A percentile compares a stretch with the other conserved stretches of the same genome.
Conservation (phyloP, 768 basidiomycete genomes). For the Pleurotus salmoneostramineus region DNA sequence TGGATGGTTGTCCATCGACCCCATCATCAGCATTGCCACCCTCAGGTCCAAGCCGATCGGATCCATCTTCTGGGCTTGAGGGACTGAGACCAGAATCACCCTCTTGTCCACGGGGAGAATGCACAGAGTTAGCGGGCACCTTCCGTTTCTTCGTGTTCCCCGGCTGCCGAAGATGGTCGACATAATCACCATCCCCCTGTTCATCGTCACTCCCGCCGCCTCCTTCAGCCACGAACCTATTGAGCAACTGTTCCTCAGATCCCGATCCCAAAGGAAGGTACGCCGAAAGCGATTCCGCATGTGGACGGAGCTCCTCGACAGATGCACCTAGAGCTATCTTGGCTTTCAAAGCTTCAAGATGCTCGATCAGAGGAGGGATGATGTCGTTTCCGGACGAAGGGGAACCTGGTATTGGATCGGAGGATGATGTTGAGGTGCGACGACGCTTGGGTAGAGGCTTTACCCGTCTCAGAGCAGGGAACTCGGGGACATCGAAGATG, state of each 20-base stretch:
- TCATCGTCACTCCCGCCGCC: constrained; percentile 33
- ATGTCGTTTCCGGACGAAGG: background rate
- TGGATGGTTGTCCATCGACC: constrained; percentile 13
- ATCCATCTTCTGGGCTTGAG: constrained; percentile 21
- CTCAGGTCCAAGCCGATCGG: constrained; percentile 14
- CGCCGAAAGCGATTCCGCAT: constrained; percentile 53
- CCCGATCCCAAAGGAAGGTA: constrained; percentile 21
- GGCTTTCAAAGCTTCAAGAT: constrained; percentile 4
- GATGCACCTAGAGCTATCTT: constrained; percentile 18
- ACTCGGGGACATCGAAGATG: constrained; percentile 63
- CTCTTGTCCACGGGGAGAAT: constrained; percentile 44
- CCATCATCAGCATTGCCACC: constrained; percentile 18
- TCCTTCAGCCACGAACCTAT: constrained; percentile 11
- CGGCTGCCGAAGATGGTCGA: constrained; percentile 69
- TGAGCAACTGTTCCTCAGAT: constrained; percentile 7
- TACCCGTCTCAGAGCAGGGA: constrained; percentile 58
- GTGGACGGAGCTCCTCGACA: constrained; percentile 55
- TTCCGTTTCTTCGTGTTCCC: constrained; percentile 89
- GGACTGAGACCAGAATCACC: constrained; percentile 10
- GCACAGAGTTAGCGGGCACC: constrained; percentile 66
- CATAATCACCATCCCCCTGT: constrained; percentile 56
- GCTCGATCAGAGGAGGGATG: constrained; percentile 13
- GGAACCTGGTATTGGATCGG: constrained; percentile 8
- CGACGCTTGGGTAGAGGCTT: constrained; percentile 80
- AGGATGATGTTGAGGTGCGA: constrained; percentile 37